Evolutionary conservation across 306 rosid genomes (phyloP).

Genomic region (Lablab purpureus): DNA sequence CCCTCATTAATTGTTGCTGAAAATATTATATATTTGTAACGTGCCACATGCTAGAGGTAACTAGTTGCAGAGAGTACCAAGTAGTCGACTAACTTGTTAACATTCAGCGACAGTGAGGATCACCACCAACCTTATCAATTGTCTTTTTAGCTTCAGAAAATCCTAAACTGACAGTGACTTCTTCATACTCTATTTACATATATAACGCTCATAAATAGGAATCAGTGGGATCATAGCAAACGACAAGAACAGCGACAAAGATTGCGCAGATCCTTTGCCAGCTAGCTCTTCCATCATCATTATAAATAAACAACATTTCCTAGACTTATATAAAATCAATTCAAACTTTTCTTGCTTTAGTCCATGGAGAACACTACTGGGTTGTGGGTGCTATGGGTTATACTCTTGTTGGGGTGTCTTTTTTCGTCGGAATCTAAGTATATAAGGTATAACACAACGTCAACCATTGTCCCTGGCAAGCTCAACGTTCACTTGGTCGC

Average conservation of each 20-base stretch:
- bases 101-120: not conserved
- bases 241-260: not conserved
- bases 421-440: conserved; percentile 55
- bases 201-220: not conserved
- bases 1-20: too few species aligned
- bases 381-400: conserved; percentile 21
- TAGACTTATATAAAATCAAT: not conserved
- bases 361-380: conserved; percentile 39
- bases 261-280: not conserved
- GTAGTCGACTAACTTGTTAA: not conserved
- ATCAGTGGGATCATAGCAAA: not conserved
- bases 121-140: conserved; percentile 27
- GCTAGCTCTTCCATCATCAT: not conserved
- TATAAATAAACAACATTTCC: not conserved
- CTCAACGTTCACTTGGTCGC: conserved; percentile 83
- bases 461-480: conserved; percentile 63
- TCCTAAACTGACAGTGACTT: conserved; percentile 32
- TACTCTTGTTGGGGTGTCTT: conserved; percentile 28
- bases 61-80: conserved; percentile 20
- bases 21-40: not conserved
- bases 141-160: not conserved
- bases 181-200: not conserved
- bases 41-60: not conserved
- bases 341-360: not conserved
- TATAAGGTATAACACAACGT: conserved; percentile 67